Evolutionary conservation across 2,329 filamentous ascomycete genomes (phyloP), one percentile per base, ranked within the genome.

Genomic region (Cordyceps cicadae): DNA sequence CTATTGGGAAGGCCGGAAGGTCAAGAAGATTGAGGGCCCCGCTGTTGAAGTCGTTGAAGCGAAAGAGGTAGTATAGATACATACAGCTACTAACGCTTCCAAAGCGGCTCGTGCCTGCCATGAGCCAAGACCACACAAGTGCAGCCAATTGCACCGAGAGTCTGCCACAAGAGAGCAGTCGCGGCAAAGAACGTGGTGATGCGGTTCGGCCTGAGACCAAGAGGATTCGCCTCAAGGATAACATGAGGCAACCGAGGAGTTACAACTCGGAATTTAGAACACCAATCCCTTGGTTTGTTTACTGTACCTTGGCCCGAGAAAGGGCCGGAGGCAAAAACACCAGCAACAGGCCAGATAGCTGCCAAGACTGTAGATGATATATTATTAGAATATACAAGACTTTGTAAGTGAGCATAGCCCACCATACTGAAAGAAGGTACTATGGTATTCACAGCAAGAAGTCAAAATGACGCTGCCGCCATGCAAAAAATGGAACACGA

Each of bases 1-100:
- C 1, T 68, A 65, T 64, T 68, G 66, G 66, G 66, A 68, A 48
- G 66, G 66, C 2, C 64, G 66, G 0, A 68, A 67, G 55, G 66
- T 68, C 17, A 68, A 68, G 61, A 66, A 67, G 29, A 67, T 67
- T 29, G 66, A 68, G 34, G 66, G 66, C 3, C 66, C 67, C 0
- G 61, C 65, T 21, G 66, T 68, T 0, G 56, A 64, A 21, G 50
- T 68, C 21, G 59, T 67, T 6, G 39, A 53, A 14, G 48, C 39
- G 9, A 14, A 15, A 24, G 49, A 45, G 8, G 41, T 15, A 12
- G 49, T 53, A 32, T 59, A 59, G 5, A 7, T 3, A 17, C 14
- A 58, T 17, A 29, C 17, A 5, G 19, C 15, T 17, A 29, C 46
- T 15, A 43, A 43, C 7, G 39, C 39, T 3, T n/a, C 14, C 14